These are phyloP conservation scores for Gryganskiella cystojenkinii DNA, from an alignment of 192 early-diverging fungal species.

Conservation along the genomic window DNA sequence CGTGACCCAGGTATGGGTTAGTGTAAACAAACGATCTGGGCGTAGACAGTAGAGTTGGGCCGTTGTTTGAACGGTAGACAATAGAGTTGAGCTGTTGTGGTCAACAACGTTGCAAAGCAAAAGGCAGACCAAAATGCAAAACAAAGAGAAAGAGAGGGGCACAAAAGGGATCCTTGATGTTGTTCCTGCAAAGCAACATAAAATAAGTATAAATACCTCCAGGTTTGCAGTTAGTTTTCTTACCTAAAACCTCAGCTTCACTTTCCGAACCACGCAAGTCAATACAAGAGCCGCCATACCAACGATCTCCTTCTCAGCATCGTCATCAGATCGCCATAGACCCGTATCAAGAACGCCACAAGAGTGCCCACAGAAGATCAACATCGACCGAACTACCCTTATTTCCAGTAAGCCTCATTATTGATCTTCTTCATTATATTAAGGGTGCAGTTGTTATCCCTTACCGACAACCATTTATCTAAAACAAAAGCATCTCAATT, in stretches of 20 bases:
- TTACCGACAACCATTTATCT: not conserved
- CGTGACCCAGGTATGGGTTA: not conserved
- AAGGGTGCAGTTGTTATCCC: not conserved
- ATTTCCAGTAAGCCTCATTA: not conserved
- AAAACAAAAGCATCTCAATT: conserved; percentile 3
- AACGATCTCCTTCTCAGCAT: conserved; percentile 8
- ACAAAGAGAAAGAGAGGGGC: not conserved
- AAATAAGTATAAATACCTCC: conserved; percentile 7
- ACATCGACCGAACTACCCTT: conserved; percentile 15
- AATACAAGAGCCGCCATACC: conserved; percentile 3
- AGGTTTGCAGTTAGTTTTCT: conserved; percentile 1
- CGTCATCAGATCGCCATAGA: not conserved
- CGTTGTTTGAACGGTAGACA: conserved; percentile 6
- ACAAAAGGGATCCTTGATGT: conserved; percentile 11
- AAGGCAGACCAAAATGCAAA: conserved; percentile 9
- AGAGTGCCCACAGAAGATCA: conserved; percentile 6
- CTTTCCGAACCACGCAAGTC: not conserved
- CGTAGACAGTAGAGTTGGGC: conserved; percentile 1
- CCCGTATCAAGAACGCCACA: conserved; percentile 10
- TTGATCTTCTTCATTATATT: not conserved
- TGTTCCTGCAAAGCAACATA: conserved; percentile 11
- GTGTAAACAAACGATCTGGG: not conserved
- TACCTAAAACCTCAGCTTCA: conserved; percentile 5
- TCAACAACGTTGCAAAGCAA: conserved; percentile 4
- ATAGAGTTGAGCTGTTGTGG: not conserved